Percentiles rank a stretch among this genome's conserved stretches.
These are phyloP conservation scores for Beauveria varroae DNA, from an alignment of 2,329 filamentous ascomycete genomes.

Conservation along the genomic window DNA sequence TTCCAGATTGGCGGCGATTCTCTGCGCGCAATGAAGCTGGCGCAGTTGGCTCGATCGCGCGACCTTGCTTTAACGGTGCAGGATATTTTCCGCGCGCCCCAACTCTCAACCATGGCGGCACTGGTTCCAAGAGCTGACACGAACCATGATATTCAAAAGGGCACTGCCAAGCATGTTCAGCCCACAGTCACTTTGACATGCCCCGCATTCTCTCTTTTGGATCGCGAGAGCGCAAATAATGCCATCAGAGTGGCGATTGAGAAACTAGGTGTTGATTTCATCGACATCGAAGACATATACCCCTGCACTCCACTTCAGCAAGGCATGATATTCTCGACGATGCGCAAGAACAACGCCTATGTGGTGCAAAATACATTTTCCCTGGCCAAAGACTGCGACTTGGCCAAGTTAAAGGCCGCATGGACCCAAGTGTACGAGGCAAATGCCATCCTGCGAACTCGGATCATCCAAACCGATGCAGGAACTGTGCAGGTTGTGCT, in stretches of 20 bases:
- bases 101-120: too few species aligned
- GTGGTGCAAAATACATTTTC: slow-evolving; percentile 15
- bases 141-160: too few species aligned
- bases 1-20: slow-evolving; percentile 42
- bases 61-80: too few species aligned
- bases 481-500: slow-evolving; percentile 33
- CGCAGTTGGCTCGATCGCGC: too few species aligned
- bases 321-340: not conserved
- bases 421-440: slow-evolving; percentile 25
- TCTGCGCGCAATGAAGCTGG: too few species aligned
- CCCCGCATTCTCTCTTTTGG: too few species aligned
- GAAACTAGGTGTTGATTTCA: not conserved
- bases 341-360: slow-evolving; percentile 15
- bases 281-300: slow-evolving; percentile 11
- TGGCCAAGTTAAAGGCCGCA: slow-evolving; percentile 22
- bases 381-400: not conserved
- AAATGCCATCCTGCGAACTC: slow-evolving; percentile 32
- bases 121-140: too few species aligned
- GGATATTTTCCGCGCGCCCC: too few species aligned
- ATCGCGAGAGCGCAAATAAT: too few species aligned
- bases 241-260: not conserved
- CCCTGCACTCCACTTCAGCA: slow-evolving; percentile 12
- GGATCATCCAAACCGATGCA: slow-evolving; percentile 31
- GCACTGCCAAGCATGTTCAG: too few species aligned
- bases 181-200: too few species aligned